Evolutionary conservation across 768 basidiomycete genomes (phyloP), one percentile per base, ranked within the genome.

Genomic region (Lentinula sp.): DNA sequence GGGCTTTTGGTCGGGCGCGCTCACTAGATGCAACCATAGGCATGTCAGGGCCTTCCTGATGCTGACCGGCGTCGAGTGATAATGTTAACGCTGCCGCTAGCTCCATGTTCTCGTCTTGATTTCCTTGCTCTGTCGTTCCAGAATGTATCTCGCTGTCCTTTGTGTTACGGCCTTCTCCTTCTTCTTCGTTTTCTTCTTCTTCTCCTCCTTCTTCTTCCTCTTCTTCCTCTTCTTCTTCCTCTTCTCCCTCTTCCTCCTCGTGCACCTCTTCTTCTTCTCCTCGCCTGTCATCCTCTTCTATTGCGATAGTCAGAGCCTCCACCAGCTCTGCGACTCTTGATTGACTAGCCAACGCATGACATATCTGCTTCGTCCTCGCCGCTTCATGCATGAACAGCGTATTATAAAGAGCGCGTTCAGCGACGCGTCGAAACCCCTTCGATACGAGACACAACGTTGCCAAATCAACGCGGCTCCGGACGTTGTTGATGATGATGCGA

Each of bases 381-480:
- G 74, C 67, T 60, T 79, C 75, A 49, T 71, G 72, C 68, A 85
- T 69, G 61, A 78, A 75, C 15, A 88, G 71, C 1, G 82, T 84
- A 63, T 80, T 84, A 74, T 88, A 89, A 4, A 89, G 72, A 3
- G 78, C 79, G 50, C 74, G 78, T 67, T 88, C 85, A 16, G 84
- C 83, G 54, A 76, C 82, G 49, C 68, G 68, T 61, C 77, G 81
- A 65, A 88, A 86, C 13, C 70, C 70, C 66, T 76, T 82, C 62
- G 79, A 86, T 28, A 88, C 86, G 65, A 78, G 74, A 70, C 82
- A 85, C 37, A 89, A 78, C 16, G 75, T 65, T 62, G 79, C 80
- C 59, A 89, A 75, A 68, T 87, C 85, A 65, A 75, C 68, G 53
- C 79, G 82, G 65, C 70, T 81, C 59, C 70, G 75, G 63, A 84